phyloP scores from a whole-genome alignment of 2,329 filamentous ascomycete genomes.

The Fusarium circinatum region DNA sequence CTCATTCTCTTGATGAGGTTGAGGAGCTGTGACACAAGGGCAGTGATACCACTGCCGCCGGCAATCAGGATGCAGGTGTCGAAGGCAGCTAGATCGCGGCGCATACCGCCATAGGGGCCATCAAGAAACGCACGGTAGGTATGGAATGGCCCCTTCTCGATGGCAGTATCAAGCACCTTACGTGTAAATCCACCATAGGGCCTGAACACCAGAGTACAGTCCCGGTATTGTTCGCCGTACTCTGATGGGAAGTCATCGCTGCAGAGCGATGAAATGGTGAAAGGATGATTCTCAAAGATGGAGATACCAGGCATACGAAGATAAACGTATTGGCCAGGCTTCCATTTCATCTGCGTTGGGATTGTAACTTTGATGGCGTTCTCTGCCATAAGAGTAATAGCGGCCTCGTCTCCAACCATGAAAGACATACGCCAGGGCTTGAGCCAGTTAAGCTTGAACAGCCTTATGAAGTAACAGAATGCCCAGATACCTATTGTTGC shows the following conservation, averaged over 20 bases:
- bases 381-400: conserved; percentile 88
- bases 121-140: conserved; percentile 94
- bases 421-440: conserved; percentile 83
- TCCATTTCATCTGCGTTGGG: conserved; percentile 92
- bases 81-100: conserved; percentile 87
- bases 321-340: conserved; percentile 93
- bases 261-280: conserved; percentile 92
- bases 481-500: conserved; percentile 83
- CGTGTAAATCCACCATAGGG: conserved; percentile 92
- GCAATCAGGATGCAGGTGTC: conserved; percentile 94
- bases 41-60: conserved; percentile 93
- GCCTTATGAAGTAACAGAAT: conserved; percentile 75
- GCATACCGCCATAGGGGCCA: conserved; percentile 95
- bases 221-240: conserved; percentile 87
- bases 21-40: conserved; percentile 88
- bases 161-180: conserved; percentile 82
- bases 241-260: conserved; percentile 93
- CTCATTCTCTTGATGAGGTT: conserved; percentile 97
- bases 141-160: conserved; percentile 88
- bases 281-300: conserved; percentile 91
- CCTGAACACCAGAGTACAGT: conserved; percentile 91
- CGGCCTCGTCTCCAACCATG: conserved; percentile 90
- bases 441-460: conserved; percentile 91
- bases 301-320: conserved; percentile 94
- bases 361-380: conserved; percentile 97